Percentiles rank a stretch among this genome's conserved stretches.
Conservation (phyloP, 1,284 basidiomycete genomes). For the Trichosporon asahii region DNA sequence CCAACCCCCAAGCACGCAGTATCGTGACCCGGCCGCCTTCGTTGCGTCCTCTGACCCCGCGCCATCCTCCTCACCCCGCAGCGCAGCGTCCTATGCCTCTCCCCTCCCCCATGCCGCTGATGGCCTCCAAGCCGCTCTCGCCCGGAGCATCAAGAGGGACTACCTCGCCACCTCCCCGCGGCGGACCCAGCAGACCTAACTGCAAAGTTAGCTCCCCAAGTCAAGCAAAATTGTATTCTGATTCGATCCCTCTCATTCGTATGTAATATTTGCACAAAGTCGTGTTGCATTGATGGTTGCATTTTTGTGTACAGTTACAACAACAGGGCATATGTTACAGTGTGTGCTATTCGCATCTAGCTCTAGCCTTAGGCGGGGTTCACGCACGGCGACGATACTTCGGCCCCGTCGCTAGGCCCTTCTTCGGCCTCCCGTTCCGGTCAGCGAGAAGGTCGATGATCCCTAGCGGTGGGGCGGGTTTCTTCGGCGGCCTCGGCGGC, state of each 20-base stretch:
- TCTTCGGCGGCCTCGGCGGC: constrained; percentile 15
- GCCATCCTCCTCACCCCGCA: neutral
- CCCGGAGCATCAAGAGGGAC: neutral
- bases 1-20: neutral
- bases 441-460: constrained; percentile 25
- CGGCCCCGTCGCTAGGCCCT: constrained; percentile 30
- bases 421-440: constrained; percentile 32
- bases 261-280: neutral
- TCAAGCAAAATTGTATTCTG: neutral
- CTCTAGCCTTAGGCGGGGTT: no score
- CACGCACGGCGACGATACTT: constrained; percentile 29
- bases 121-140: neutral
- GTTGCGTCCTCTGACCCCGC: neutral
- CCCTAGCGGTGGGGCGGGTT: neutral
- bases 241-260: neutral
- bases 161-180: neutral
- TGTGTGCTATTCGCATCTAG: neutral
- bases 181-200: neutral
- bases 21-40: neutral
- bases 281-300: neutral
- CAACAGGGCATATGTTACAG: neutral
- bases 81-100: neutral
- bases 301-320: constrained; percentile 7
- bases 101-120: neutral
- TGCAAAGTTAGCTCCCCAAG: no score